Evolutionary conservation across 208 protist genomes (phyloP), one percentile per base, ranked within the genome.

Genomic region (Trypanosoma melophagium): DNA sequence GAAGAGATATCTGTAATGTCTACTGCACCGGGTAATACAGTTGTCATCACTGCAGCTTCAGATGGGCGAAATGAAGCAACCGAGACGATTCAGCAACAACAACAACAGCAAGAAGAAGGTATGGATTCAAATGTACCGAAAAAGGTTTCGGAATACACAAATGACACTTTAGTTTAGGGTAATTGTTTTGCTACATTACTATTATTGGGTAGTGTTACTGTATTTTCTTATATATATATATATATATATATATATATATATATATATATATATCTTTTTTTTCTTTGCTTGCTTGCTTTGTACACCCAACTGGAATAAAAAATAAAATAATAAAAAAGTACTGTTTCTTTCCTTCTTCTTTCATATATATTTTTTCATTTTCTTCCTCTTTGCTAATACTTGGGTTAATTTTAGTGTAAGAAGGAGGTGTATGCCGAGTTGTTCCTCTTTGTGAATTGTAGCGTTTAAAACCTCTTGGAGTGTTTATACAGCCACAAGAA

Each of bases 261-360:
- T 35, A 35, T 35, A 35, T 35, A n/a, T n/a, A n/a, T n/a, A n/a
- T n/a, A n/a, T n/a, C n/a, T n/a, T n/a, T n/a, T n/a, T n/a, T n/a
- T n/a, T n/a, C n/a, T n/a, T n/a, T n/a, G n/a, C n/a, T n/a, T n/a
- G n/a, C n/a, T n/a, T n/a, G n/a, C n/a, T n/a, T n/a, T n/a, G n/a
- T n/a, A n/a, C n/a, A n/a, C n/a, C n/a, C n/a, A n/a, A n/a, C n/a
- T n/a, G n/a, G n/a, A n/a, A n/a, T n/a, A n/a, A n/a, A n/a, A n/a
- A n/a, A n/a, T n/a, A n/a, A n/a, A n/a, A n/a, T n/a, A n/a, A n/a
- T n/a, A n/a, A 44, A 14, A 44, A 41, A 21, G 17, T 57, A 19
- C 7, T 59, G 21, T 57, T 69, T 70, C 69, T 63, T 70, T 69
- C 44, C 22, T 63, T 69, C 38, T 24, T n/a, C n/a, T n/a, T n/a